Evolutionary conservation across 805 yeast species (phyloP), one percentile per base, ranked within the genome.

Genomic region (Ogataea zsoltii): DNA sequence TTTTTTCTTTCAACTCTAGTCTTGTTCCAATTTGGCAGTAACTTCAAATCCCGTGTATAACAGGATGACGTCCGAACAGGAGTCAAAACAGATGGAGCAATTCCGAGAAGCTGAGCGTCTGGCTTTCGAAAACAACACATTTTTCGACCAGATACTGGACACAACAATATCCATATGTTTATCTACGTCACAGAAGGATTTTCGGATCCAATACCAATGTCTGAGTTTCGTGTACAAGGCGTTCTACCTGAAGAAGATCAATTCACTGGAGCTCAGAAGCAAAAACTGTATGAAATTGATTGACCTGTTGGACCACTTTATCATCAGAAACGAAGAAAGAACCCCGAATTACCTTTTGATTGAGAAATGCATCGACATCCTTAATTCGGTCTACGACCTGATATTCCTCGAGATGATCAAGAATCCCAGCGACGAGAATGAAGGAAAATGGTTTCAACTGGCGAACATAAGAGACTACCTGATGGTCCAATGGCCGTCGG

Each of bases 401-500:
- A 71, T 75, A 5, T 77, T 77, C 54, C 59, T 62, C 36, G 69
- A 69, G 45, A 71, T 76, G 44, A 71, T 75, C 9, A 71, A 73
- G n/a, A 68, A 68, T 48, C 79, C 77, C 43, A 74, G 75, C 29
- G 65, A 71, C 45, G 56, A 56, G 39, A 74, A 76, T 28, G 65
- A 71, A 47, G 56, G 56, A 41, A 55, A 67, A 16, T 89, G 96
- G 96, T 61, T 67, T 19, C 70, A 73, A 37, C 57, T 87, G 49
- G 62, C 70, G 13, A 73, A 70, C 6, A 65, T 91, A 56, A 88
- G 86, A 64, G 69, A 70, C 25, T 69, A 68, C 28, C 70, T 88
- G n/a, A 62, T 86, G n/a, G 65, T 71, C 9, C 74, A 80, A 46
- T 88, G 88, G 81, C 77, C 74, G 17, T 62, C 79, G 3, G 53